Base-by-base conservation (phyloP, 257 asterid genomes). In the Nicotiana otophora region DNA sequence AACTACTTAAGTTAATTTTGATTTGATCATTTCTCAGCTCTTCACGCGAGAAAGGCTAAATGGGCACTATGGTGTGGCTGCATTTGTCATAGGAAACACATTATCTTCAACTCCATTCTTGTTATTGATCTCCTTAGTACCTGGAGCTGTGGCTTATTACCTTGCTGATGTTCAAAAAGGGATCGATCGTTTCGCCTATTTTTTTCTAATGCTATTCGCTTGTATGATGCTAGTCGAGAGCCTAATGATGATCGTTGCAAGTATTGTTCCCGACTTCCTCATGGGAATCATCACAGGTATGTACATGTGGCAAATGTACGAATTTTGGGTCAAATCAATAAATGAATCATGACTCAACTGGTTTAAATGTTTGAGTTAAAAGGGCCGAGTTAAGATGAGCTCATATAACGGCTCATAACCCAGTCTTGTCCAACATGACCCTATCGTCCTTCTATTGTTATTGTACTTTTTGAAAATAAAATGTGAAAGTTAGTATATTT, bases 151-250 rank as follows among this genome's bases (percentile, higher is more conserved):
- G n/a, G 90, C 94, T 3, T 91, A 91, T 54, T 91, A 85, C 87
- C 85, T 91, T 20, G 89, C 85, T 10, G 91, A 92, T 85, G 90
- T 91, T 19, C 92, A 91, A 42, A 86, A 68, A 39, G 84, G 85
- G 66, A 46, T 83, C 7, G 86, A 80, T 81, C 90, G 85, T 70
- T 91, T 87, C 54, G 48, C 79, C 55, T 88, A 84, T 82, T 88
- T 86, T 60, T 57, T 65, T 0, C 70, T 86, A 70, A 80, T 85
- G 19, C 61, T 91, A 0, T 88, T 89, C 42, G 67, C 86, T 0
- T 87, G 92, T 81, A 85, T 90, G 92, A 82, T 91, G 89, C 46
- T 91, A n/a, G 95, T 91, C 9, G 95, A 91, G 78, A 90, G 93
- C 88, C 87, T 91, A 12, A 90, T 90, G 90, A 88, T 91, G 92